Evolutionary conservation across 2,329 filamentous ascomycete species (phyloP), one percentile per base, ranked within the genome.

Genomic region (Pleomassaria siparia): DNA sequence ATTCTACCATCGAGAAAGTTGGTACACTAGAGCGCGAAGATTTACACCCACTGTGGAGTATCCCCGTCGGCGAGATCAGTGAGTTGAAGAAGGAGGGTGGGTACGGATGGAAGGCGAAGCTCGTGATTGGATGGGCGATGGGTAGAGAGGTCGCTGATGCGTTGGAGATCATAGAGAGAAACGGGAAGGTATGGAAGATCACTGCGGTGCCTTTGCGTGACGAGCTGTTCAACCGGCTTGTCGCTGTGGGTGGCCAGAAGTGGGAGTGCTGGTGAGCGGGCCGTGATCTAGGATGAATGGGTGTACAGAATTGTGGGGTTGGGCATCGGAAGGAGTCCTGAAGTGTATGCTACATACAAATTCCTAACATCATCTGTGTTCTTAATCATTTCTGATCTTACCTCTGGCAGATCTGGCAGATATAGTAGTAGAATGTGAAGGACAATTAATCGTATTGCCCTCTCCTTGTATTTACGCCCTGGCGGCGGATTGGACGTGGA

Each of bases 71-170:
- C 0, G 86, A 92, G 13, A 86, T 95, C 37, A 74, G 68, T 42
- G 88, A 91, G 67, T 63, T 95, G 44, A 87, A 84, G 67, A 95
- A 95, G 72, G 75, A 91, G 1, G 89, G 89, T 4, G 89, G 89
- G 0, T 76, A 91, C 28, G 88, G 89, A 0, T 95, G 89, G 89
- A 95, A 94, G 72, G 84, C 84, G 1, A 92, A 90, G 74, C 72
- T 94, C 41, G 79, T 94, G 1, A 87, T 94, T 1, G 88, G 89
- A 0, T 90, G 89, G 88, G 85, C 87, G 1, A 79, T 89, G 60
- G 81, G 83, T 0, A 78, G 84, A 40, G 84, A 91, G 66, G 82
- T 94, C 24, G 83, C 86, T 0, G 89, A 94, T 72, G 88, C 88
- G 0, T 58, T 95, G 55, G 77, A 88, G 54, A 81, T 92, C 54